Conservation (phyloP, 306 rosid species). For the Vigna hirtella region DNA sequence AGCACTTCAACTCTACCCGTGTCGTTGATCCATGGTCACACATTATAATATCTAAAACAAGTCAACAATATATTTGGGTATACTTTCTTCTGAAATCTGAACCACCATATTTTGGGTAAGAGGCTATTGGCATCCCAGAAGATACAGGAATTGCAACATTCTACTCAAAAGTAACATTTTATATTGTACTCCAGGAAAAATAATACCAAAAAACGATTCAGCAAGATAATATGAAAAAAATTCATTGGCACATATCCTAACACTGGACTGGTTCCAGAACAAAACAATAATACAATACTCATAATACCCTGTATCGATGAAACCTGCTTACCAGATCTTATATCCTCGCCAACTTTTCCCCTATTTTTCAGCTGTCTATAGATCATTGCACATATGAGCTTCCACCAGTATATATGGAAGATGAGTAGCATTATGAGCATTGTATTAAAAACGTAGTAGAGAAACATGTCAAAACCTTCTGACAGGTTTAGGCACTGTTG, state of each 20-base stretch:
- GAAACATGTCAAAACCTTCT: conserved; percentile 46
- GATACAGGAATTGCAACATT: conserved; percentile 22
- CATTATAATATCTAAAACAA: conserved; percentile 10
- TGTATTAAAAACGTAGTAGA: conserved; percentile 84
- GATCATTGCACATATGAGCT: conserved; percentile 89
- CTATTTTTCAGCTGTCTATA: conserved; percentile 81
- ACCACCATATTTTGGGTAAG: not conserved
- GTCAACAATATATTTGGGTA: not conserved
- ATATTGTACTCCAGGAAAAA: conserved; percentile 12
- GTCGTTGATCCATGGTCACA: conserved; percentile 26
- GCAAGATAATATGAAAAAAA: conserved; percentile 17
- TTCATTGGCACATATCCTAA: conserved; percentile 15
- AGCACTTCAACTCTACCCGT: conserved; percentile 2
- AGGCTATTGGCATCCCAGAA: conserved; percentile 23
- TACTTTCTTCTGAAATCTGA: conserved; percentile 1
- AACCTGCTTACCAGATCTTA: conserved; percentile 84
- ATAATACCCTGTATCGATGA: conserved; percentile 20
- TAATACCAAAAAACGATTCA: not conserved
- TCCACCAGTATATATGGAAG: conserved; percentile 99
- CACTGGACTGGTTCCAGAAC: conserved; percentile 13
- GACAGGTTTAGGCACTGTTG: conserved; percentile 57
- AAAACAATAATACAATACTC: conserved; percentile 32
- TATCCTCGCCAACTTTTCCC: conserved; percentile 97
- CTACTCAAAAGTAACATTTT: conserved; percentile 10
- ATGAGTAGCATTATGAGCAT: conserved; percentile 82